These are phyloP conservation scores for Teratosphaeria zuluensis DNA, from an alignment of 2,329 filamentous ascomycete genomes.

Conservation along the genomic window DNA sequence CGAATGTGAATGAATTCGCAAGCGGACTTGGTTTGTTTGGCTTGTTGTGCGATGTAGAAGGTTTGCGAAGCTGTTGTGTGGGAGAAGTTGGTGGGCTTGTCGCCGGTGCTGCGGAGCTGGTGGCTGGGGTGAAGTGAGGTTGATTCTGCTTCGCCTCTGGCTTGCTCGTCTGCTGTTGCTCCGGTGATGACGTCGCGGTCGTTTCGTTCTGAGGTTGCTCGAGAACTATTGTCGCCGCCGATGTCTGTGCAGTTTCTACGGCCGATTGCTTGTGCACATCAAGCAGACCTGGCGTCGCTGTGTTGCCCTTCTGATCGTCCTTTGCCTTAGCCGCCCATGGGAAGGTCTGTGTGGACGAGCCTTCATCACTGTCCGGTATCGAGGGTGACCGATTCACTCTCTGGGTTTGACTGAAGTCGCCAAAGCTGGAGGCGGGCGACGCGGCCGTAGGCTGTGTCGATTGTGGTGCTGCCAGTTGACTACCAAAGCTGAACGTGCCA, in stretches of 20 bases:
- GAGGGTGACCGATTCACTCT: background rate
- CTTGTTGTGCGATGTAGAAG: conserved; percentile 8
- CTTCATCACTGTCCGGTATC: background rate
- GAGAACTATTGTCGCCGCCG: background rate
- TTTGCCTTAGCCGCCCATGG: background rate
- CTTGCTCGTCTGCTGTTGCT: background rate
- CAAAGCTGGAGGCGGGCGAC: background rate
- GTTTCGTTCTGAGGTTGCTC: background rate
- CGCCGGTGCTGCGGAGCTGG: conserved; percentile 3
- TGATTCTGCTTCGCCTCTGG: conserved; percentile 13
- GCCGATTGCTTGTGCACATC: background rate
- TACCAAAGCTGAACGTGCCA: background rate
- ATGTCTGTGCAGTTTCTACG: background rate
- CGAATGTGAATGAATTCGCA: conserved; percentile 19
- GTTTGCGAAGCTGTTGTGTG: conserved; percentile 1
- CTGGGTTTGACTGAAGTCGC: background rate
- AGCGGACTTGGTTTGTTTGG: conserved; percentile 26
- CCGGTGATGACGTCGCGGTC: background rate
- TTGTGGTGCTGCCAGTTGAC: background rate
- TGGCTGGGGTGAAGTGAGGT: conserved; percentile 7
- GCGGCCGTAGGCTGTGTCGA: background rate
- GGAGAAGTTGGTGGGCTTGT: conserved; percentile 3
- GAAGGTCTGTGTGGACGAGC: background rate
- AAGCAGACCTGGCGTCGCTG: background rate
- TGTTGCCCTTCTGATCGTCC: background rate